Conservation (phyloP, 23 red algal genomes). For the Gracilaria gracilis region DNA sequence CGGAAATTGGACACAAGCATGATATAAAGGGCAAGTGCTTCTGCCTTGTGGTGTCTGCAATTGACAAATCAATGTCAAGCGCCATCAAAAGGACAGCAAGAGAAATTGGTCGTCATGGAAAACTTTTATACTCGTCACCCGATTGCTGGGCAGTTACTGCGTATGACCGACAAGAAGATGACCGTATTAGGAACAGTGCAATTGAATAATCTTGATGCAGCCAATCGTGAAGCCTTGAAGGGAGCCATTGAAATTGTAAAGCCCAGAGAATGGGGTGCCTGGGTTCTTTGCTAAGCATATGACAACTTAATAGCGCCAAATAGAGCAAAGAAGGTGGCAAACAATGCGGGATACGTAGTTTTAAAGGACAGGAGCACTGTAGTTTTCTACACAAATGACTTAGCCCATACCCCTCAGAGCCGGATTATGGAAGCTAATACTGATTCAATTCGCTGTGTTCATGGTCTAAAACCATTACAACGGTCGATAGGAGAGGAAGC, state of each 20-base stretch:
- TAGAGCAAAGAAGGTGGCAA: no score
- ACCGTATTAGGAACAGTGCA: constrained; percentile 10
- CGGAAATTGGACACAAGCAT: neutral
- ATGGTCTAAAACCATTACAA: neutral
- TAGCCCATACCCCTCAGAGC: neutral
- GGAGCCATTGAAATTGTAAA: neutral
- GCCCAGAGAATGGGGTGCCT: neutral
- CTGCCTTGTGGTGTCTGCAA: no score
- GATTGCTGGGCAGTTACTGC: neutral
- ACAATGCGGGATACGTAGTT: neutral
- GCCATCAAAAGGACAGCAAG: neutral
- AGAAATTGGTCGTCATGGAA: neutral
- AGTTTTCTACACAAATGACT: constrained; percentile 2
- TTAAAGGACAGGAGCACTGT: neutral
- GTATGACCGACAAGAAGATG: neutral
- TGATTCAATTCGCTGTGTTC: neutral
- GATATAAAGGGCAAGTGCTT: neutral
- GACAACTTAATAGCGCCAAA: neutral
- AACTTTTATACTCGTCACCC: neutral
- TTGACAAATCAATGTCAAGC: constrained; percentile 1
- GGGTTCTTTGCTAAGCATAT: neutral
- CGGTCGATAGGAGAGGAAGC: neutral
- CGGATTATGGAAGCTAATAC: neutral
- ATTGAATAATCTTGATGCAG: neutral
- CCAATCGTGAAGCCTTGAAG: neutral